Base-by-base conservation (phyloP, 2,329 filamentous ascomycete species). In the Exserohilum turcica region DNA sequence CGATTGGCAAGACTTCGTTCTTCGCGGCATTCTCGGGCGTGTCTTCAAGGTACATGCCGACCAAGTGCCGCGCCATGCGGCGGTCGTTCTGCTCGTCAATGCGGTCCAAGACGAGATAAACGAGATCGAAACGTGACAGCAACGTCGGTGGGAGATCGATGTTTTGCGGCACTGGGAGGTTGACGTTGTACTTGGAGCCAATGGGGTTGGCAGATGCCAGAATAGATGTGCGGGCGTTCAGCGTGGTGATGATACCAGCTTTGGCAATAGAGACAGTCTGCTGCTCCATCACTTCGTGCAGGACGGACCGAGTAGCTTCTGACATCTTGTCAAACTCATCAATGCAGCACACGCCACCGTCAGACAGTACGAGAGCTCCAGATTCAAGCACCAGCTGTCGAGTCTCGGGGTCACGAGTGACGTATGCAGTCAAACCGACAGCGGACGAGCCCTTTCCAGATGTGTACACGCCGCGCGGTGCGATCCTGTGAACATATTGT, bases 201-300 rank as follows among this genome's bases (percentile, higher is more conserved):
- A 99, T 97, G 1, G 94, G 94, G 72, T 99, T 99, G 75, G 94
- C 94, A 9, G 93, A 97, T 13, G 94, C 94, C 27, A 99, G 85
- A 69, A 99, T 97, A 60, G 90, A 95, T 1, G 94, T 97, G 70
- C 94, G 84, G 21, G 94, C 94, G 71, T 99, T 99, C 56, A 99
- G 80, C 0, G 94, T 99, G 1, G 88, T 90, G 67, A 90, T 91
- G 71, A 91, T 90, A 56, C 88, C 88, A 2, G 88, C 88, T 74
- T 91, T 91, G 21, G 88, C 88, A 63, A 91, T 89, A 3, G 88
- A 90, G 1, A 91, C 87, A 0, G 88, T 91, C 72, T 91, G 88
- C 70, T 91, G 88, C 72, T 91, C 88, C 88, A 91, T 91, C 18
- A 91, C 88, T 83, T 91, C 88, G 77, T 91, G 88, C 12, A 91